Evolutionary conservation across 2,329 filamentous ascomycete species (phyloP).

Genomic region (Penicillium hesseltinei): DNA sequence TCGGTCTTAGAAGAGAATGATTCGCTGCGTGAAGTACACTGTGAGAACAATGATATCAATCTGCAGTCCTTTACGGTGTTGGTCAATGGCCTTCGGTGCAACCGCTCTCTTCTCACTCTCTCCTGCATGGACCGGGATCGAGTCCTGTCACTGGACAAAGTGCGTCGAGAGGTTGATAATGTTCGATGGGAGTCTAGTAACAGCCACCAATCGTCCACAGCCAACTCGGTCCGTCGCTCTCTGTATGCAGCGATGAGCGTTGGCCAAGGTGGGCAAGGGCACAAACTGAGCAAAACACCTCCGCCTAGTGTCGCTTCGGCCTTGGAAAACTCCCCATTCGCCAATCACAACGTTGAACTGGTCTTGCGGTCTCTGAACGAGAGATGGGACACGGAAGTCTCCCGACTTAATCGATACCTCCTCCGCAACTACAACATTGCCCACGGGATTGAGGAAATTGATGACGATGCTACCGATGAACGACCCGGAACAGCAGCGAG

Average conservation of each 20-base stretch:
- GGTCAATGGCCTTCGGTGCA: constrained; percentile 66
- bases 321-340: constrained; percentile 25
- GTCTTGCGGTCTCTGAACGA: constrained; percentile 43
- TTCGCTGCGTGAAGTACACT: constrained; percentile 64
- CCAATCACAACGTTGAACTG: constrained; percentile 41
- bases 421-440: constrained; percentile 46
- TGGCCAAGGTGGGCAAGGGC: constrained; percentile 28
- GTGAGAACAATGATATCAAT: constrained; percentile 70
- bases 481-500: constrained; percentile 41
- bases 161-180: constrained; percentile 56
- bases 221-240: constrained; percentile 45
- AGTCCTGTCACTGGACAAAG: constrained; percentile 58
- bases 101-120: constrained; percentile 61
- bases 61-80: constrained; percentile 68
- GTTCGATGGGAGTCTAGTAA: constrained; percentile 44
- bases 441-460: constrained; percentile 32
- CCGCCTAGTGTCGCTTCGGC: constrained; percentile 21
- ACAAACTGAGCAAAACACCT: constrained; percentile 35
- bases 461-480: constrained; percentile 36
- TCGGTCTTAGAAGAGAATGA: constrained; percentile 66
- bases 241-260: constrained; percentile 42
- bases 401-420: constrained; percentile 45
- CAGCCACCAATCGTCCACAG: constrained; percentile 31
- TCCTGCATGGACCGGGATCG: constrained; percentile 64
- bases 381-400: constrained; percentile 48